phyloP scores from a whole-genome alignment of 352 stramenopile species.

The Peronospora destructor region DNA sequence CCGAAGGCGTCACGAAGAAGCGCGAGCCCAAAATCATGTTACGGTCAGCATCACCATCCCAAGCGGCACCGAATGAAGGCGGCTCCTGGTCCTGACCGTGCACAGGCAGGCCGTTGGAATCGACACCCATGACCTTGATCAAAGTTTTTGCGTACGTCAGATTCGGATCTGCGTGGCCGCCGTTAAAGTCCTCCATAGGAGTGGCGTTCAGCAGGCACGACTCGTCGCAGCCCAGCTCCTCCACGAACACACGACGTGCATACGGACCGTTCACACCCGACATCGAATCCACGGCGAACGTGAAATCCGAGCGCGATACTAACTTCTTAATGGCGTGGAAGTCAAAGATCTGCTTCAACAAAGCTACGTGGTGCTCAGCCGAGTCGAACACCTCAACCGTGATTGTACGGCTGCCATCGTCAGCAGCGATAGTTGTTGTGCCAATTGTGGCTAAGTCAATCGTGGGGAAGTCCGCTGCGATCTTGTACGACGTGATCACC shows the following conservation, averaged over 20 bases:
- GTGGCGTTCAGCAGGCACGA: conserved; percentile 88
- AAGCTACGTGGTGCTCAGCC: conserved; percentile 91
- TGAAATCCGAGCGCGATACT: conserved; percentile 89
- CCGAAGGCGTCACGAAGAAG: conserved; percentile 98
- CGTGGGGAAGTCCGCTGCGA: conserved; percentile 73
- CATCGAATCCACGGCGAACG: conserved; percentile 96
- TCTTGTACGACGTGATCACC: conserved; percentile 93
- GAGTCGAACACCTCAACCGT: conserved; percentile 96
- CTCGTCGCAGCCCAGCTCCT: conserved; percentile 88
- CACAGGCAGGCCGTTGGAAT: conserved; percentile 69
- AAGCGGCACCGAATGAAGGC: conserved; percentile 90
- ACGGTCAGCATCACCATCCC: conserved; percentile 97
- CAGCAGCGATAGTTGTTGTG: conserved; percentile 61
- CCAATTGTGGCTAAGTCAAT: conserved; percentile 68
- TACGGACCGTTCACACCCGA: conserved; percentile 96
- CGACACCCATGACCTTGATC: conserved; percentile 94
- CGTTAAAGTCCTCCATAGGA: conserved; percentile 96
- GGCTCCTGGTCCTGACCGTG: conserved; percentile 68
- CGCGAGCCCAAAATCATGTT: conserved; percentile 98
- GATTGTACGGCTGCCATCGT: conserved; percentile 88
- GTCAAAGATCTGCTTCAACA: conserved; percentile 97
- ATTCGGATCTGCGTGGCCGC: conserved; percentile 98
- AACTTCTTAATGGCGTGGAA: conserved; percentile 92
- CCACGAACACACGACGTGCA: conserved; percentile 92
- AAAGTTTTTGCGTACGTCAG: conserved; percentile 96